These are phyloP conservation scores for Dillenia turbinata DNA, from an alignment of 164 flowering plant species.

Conservation along the genomic window DNA sequence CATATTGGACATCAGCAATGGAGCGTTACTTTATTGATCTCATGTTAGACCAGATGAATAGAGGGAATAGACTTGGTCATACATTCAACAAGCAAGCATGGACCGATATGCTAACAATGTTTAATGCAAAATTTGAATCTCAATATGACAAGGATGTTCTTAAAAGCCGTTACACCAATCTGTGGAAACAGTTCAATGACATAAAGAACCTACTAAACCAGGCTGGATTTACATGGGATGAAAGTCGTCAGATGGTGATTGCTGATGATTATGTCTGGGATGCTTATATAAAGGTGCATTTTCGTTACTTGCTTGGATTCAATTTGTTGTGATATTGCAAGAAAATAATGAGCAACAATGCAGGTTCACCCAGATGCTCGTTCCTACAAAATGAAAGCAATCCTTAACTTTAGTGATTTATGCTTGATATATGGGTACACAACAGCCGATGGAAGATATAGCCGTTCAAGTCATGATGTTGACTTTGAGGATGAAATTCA, in stretches of 20 bases:
- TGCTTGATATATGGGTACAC: conserved; percentile 50
- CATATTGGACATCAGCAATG: conserved; percentile 62
- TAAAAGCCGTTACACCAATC: conserved; percentile 48
- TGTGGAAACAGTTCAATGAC: conserved; percentile 57
- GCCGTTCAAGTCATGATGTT: conserved; percentile 54
- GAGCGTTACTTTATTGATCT: conserved; percentile 58
- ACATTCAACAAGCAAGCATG: conserved; percentile 64
- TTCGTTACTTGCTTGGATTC: neutral
- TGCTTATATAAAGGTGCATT: conserved; percentile 39
- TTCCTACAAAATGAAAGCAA: conserved; percentile 40
- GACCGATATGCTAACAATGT: conserved; percentile 48
- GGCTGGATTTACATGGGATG: conserved; percentile 61
- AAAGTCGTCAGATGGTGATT: conserved; percentile 45
- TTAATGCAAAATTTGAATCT: conserved; percentile 51
- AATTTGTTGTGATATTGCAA: neutral
- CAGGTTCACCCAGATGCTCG: conserved; percentile 54
- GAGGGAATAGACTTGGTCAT: conserved; percentile 46
- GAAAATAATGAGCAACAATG: conserved; percentile 7
- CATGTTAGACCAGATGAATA: conserved; percentile 54
- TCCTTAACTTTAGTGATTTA: conserved; percentile 42
- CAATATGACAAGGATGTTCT: conserved; percentile 59
- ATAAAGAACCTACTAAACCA: conserved; percentile 47
- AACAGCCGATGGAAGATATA: conserved; percentile 55
- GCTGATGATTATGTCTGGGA: conserved; percentile 53
- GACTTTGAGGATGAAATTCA: conserved; percentile 43